phyloP scores from a whole-genome alignment of 75 land plant genomes.

The Larix kaempferi region DNA sequence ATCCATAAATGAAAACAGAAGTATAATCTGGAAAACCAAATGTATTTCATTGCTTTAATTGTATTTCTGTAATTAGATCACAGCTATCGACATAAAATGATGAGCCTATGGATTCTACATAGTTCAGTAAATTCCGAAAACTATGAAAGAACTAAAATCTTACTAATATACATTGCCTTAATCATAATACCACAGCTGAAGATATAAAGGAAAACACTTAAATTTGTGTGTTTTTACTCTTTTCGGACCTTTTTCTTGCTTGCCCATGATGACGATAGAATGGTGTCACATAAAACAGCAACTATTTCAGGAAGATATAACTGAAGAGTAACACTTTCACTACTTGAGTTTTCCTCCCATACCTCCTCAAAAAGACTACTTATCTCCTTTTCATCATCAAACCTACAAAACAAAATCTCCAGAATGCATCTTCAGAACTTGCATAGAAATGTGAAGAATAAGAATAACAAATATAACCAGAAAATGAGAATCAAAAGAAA shows the following conservation, averaged over 20 bases:
- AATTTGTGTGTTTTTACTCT: background rate
- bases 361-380: constrained; percentile 74
- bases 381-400: constrained; percentile 91
- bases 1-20: background rate
- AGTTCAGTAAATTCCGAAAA: background rate
- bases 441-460: too few relatives aligned
- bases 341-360: constrained; percentile 88
- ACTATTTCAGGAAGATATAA: constrained; percentile 84
- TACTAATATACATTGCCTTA: background rate
- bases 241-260: constrained; percentile 68
- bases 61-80: background rate
- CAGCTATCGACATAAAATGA: background rate
- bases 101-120: background rate
- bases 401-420: constrained; percentile 38
- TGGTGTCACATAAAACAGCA: constrained; percentile 51
- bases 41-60: background rate
- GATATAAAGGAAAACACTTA: background rate
- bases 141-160: background rate
- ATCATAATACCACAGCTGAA: background rate
- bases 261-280: constrained; percentile 85
- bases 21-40: background rate
- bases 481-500: too few relatives aligned
- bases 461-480: too few relatives aligned
- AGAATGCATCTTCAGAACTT: too few relatives aligned
- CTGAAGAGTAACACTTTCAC: constrained; percentile 72